phyloP scores from a whole-genome alignment of 257 asterid genomes.

The Lithospermum erythrorhizon region DNA sequence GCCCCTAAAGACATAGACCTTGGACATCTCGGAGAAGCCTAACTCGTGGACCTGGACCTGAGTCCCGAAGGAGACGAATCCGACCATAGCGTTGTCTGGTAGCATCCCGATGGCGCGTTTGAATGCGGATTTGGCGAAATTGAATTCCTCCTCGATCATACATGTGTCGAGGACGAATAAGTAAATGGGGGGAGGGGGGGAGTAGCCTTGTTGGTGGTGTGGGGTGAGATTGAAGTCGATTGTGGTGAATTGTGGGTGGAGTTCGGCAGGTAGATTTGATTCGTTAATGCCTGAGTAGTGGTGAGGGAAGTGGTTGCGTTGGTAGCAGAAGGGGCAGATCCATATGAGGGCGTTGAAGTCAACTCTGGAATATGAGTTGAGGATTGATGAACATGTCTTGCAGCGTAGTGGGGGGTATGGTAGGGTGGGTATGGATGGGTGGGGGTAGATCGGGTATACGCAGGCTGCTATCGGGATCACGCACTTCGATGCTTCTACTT shows the following conservation, averaged over 20 bases:
- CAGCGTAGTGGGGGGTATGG: constrained; percentile 75
- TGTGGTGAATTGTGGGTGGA: constrained; percentile 76
- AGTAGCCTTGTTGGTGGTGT: constrained; percentile 14
- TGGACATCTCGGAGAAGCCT: constrained; percentile 79
- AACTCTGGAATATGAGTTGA: constrained; percentile 70
- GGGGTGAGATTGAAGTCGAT: constrained; percentile 44
- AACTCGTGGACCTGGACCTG: constrained; percentile 96
- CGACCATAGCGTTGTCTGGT: constrained; percentile 92
- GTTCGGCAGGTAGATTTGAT: constrained; percentile 73
- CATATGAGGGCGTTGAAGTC: constrained; percentile 83
- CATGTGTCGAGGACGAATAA: constrained; percentile 86
- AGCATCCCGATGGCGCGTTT: constrained; percentile 79
- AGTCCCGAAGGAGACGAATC: constrained; percentile 85
- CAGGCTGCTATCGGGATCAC: constrained; percentile 96
- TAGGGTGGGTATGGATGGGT: constrained; percentile 59
- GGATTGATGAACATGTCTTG: constrained; percentile 72
- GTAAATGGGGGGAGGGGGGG: constrained; percentile 36
- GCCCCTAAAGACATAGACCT: constrained; percentile 84
- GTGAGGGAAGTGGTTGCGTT: constrained; percentile 73
- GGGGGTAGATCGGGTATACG: constrained; percentile 82
- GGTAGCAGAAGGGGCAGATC: constrained; percentile 98
- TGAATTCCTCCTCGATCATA: constrained; percentile 87
- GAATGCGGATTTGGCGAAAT: constrained; percentile 69
- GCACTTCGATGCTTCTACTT: constrained; percentile 91
- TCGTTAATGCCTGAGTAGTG: constrained; percentile 55